These are phyloP conservation scores for Dipteronia dyeriana DNA, from an alignment of 345 rosid species.

Conservation along the genomic window DNA sequence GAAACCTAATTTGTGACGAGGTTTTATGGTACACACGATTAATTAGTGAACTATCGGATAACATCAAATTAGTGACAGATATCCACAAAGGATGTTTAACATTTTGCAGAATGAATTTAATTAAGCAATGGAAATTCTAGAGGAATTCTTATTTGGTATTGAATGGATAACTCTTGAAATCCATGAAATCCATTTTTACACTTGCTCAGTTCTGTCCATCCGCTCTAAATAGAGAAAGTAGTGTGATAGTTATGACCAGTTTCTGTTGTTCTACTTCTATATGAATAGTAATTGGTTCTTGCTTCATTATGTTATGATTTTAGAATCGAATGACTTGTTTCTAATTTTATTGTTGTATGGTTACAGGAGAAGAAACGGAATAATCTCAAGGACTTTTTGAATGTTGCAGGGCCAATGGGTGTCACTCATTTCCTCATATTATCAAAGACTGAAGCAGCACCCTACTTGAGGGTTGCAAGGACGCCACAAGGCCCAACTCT, in stretches of 20 bases:
- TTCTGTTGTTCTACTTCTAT: not conserved
- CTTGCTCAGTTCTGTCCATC: not conserved
- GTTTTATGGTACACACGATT: not conserved
- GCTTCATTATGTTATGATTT: not conserved
- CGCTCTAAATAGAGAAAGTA: not conserved
- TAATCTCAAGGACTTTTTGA: conserved; percentile 77
- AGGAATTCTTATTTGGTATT: not conserved
- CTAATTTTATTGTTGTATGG: conserved; percentile 1
- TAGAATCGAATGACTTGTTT: conserved; percentile 14
- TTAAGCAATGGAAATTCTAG: not conserved
- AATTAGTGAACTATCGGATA: not conserved
- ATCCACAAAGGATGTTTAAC: not conserved
- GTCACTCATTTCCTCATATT: conserved; percentile 89
- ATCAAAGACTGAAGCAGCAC: conserved; percentile 67
- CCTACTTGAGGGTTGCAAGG: conserved; percentile 80
- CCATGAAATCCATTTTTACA: not conserved
- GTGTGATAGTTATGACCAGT: not conserved
- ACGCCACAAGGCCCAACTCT: conserved; percentile 98
- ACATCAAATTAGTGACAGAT: not conserved
- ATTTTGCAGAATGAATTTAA: not conserved
- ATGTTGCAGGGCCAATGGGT: conserved; percentile 98
- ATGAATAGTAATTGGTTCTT: not conserved
- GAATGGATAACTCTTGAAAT: conserved; percentile 2
- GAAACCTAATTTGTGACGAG: not conserved
- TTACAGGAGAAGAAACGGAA: conserved; percentile 90